Evolutionary conservation across 78 protist species (phyloP).

Genomic region (Bodo saltans): DNA sequence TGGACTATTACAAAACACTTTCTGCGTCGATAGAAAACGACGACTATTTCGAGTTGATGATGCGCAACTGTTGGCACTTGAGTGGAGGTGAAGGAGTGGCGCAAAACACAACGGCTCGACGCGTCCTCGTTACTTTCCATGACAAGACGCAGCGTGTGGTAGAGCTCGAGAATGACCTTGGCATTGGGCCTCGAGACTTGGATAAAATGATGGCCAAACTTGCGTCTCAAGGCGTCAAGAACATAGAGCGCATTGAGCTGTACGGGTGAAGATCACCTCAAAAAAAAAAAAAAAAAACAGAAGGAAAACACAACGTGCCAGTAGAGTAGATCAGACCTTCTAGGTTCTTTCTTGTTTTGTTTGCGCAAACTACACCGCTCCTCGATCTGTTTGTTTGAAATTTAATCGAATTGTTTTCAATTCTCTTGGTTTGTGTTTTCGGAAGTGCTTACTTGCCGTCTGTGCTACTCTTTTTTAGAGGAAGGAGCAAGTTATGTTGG

Average conservation of each 20-base stretch:
- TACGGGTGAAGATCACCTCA: too few relatives aligned
- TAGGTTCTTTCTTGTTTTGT: too few relatives aligned
- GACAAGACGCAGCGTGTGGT: constrained; percentile 10
- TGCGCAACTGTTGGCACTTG: constrained; percentile 15
- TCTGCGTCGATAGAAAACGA: constrained; percentile 29
- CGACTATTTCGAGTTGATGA: constrained; percentile 30
- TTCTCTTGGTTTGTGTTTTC: too few relatives aligned
- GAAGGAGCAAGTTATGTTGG: too few relatives aligned
- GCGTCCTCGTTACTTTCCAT: neutral
- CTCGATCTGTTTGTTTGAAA: too few relatives aligned
- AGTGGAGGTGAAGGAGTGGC: constrained; percentile 11
- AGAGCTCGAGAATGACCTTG: constrained; percentile 3
- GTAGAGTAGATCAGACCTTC: too few relatives aligned
- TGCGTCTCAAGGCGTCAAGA: neutral
- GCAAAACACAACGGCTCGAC: constrained; percentile 6
- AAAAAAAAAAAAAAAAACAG: too few relatives aligned
- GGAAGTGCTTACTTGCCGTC: too few relatives aligned
- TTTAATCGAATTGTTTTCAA: too few relatives aligned
- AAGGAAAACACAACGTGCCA: too few relatives aligned
- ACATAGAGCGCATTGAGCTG: neutral
- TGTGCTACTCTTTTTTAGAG: too few relatives aligned
- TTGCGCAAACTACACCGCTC: too few relatives aligned
- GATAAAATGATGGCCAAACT: constrained; percentile 1
- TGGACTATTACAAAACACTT: constrained; percentile 18
- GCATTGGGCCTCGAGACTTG: neutral